Conservation (phyloP, 2,329 filamentous ascomycete species). For the Raffaelea arxii region DNA sequence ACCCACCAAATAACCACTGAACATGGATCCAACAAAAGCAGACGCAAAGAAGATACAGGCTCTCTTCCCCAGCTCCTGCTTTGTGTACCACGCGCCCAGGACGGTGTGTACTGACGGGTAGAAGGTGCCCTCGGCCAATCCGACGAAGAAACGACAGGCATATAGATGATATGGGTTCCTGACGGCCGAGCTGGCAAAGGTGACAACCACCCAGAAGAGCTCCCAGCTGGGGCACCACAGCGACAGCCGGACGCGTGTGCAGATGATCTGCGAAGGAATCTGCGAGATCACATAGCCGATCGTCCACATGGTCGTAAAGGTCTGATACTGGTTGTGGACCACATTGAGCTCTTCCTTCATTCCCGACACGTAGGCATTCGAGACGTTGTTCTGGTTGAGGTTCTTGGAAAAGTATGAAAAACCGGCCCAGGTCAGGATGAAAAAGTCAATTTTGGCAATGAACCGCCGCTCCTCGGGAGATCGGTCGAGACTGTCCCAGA, state of each 20-base stretch:
- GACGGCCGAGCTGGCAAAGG: not conserved
- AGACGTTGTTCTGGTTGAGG: not conserved
- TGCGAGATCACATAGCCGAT: conserved; percentile 1
- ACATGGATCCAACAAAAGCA: conserved; percentile 2
- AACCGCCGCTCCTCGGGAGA: not conserved
- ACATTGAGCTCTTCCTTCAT: conserved; percentile 2
- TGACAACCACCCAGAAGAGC: not conserved
- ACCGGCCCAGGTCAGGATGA: conserved; percentile 1
- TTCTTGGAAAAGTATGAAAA: conserved; percentile 2
- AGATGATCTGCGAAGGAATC: conserved; percentile 1
- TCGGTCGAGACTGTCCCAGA: not conserved
- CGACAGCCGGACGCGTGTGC: conserved; percentile 1
- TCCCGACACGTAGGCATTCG: conserved; percentile 1
- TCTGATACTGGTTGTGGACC: not conserved
- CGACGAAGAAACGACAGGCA: conserved; percentile 1
- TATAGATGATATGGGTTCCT: not conserved
- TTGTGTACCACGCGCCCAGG: not conserved
- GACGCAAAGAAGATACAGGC: conserved; percentile 2
- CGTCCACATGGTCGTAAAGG: conserved; percentile 3
- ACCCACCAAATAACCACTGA: conserved; percentile 1
- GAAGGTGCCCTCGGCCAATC: conserved; percentile 1
- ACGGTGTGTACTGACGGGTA: conserved; percentile 1
- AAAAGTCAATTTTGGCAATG: conserved; percentile 1
- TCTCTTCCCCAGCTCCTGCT: conserved; percentile 1
- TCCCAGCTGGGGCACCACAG: conserved; percentile 3